These are phyloP conservation scores for Bruguiera hainesii DNA, from an alignment of 441 rosid genomes.

Conservation along the genomic window DNA sequence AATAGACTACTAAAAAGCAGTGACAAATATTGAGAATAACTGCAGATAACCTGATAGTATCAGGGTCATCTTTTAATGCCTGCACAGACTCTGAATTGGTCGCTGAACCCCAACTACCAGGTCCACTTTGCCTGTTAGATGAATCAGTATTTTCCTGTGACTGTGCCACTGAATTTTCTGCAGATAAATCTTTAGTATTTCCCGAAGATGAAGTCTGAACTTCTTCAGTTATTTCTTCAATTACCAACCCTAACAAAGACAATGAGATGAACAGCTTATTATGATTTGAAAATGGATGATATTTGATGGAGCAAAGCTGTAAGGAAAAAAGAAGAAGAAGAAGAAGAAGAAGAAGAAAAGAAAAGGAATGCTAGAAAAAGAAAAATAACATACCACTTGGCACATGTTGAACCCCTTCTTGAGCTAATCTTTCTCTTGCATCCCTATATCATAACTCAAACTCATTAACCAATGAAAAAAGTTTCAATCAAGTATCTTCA, in stretches of 20 bases:
- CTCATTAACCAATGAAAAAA: conserved; percentile 14
- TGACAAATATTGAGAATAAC: conserved; percentile 2
- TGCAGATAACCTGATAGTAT: conserved; percentile 60
- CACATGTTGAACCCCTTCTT: conserved; percentile 48
- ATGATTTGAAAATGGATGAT: conserved; percentile 7
- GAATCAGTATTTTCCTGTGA: conserved; percentile 25
- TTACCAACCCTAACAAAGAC: conserved; percentile 49
- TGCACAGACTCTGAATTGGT: conserved; percentile 50
- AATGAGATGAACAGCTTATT: conserved; percentile 6
- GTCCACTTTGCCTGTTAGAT: conserved; percentile 19
- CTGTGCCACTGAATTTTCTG: conserved; percentile 28
- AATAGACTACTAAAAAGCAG: neutral
- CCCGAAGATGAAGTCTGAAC: conserved; percentile 31
- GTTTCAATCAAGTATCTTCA: neutral
- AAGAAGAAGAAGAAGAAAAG: neutral
- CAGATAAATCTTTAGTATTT: conserved; percentile 29
- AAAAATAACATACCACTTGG: conserved; percentile 23
- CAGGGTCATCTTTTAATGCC: conserved; percentile 72
- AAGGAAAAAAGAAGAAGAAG: neutral
- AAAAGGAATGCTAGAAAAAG: neutral
- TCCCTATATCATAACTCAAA: conserved; percentile 44
- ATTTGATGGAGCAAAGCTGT: neutral
- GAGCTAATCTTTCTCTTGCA: conserved; percentile 49
- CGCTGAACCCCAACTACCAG: conserved; percentile 20
- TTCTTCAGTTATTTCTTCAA: conserved; percentile 84